Base-by-base conservation (phyloP, 176 grass and related monocot species). In the Raddia distichophylla region DNA sequence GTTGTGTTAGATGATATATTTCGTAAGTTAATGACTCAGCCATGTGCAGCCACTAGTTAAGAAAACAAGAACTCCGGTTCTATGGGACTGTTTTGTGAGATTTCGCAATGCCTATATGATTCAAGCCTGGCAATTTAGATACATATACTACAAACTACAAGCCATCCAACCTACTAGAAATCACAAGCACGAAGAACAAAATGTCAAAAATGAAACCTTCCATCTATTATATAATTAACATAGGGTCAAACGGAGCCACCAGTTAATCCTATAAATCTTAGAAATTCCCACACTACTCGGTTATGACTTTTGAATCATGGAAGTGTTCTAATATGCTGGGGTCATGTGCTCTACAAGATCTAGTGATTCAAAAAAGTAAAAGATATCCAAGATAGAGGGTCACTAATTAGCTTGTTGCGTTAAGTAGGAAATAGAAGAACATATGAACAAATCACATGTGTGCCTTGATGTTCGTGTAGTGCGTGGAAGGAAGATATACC, bases 1-100 rank as follows among this genome's bases (percentile, higher is more conserved):
- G 66, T 5, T 64, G 33, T 74, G 59, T 20, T 78, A 77, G 16
- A 67, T 56, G n/a, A 52, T 80, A 12, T 60, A 61, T 68, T 75
- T 52, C 49, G 45, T 55, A 68, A 68, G 8, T 40, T 8, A 45
- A 60, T 52, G 14, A 15, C 69, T 62, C 56, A 48, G 20, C 42
- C 9, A 1, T 18, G 6, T 37, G 45, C 60, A 75, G 15, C 49
- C 60, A 10, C 60, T 58, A 37, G 48, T 43, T 70, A 76, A 54
- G 19, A 63, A 82, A 87, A 43, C 1, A 64, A 70, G 44, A 63
- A 70, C 6, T 42, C 1, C 35, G 63, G 6, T 76, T 22, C 67
- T 27, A 16, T 20, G 3, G 35, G 55, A 46, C 64, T 75, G 10
- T 54, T 56, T 63, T 77, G 17, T 57, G 57, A 64, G 20, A 70